Evolutionary conservation across 202 grass and related monocot genomes (phyloP), one percentile per base, ranked within the genome.

Genomic region (Panicum hallii): DNA sequence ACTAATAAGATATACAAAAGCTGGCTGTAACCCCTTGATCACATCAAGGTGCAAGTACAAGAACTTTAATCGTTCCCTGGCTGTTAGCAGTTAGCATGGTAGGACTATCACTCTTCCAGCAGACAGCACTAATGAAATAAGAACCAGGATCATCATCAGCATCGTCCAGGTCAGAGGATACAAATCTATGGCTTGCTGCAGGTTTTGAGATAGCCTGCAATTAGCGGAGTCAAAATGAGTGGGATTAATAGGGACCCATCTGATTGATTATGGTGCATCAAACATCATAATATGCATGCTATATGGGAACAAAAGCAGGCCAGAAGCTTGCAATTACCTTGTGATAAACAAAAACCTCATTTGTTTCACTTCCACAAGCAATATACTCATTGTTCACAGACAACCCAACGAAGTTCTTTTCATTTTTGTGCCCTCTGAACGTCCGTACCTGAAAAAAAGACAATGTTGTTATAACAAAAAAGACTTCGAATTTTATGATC

Each of bases 341-440:
- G 83, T 99, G 97, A 80, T 99, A 99, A 70, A 90, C 91, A 77
- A 91, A 94, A 78, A 99, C 97, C 74, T 99, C 93, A 83, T 99
- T 99, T 42, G 97, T 99, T 88, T 99, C 97, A 78, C 97, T 99
- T 58, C 97, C 97, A 72, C 97, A 99, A 88, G 97, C 91, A 90
- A 97, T 93, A 63, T 99, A 99, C 44, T 97, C 97, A 44, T 73
- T 93, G 87, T 91, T 97, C 19, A 91, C 97, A 50, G 93, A 92
- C 20, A 99, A 78, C 20, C 97, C 97, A 52, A 99, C 97, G 30
- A 99, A 99, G 74, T 99, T 99, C 85, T 99, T 99, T 81, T 99
- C 97, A 81, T 99, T 99, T 28, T 87, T 94, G 87, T 99, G 97
- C 42, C 97, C 97, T 91, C 87, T 99, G 86, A 99, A 97, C 8